Percentiles rank a stretch among this genome's conserved stretches.
phyloP scores from a whole-genome alignment of 2,329 filamentous ascomycete species.

The Blastomyces emzantsi region DNA sequence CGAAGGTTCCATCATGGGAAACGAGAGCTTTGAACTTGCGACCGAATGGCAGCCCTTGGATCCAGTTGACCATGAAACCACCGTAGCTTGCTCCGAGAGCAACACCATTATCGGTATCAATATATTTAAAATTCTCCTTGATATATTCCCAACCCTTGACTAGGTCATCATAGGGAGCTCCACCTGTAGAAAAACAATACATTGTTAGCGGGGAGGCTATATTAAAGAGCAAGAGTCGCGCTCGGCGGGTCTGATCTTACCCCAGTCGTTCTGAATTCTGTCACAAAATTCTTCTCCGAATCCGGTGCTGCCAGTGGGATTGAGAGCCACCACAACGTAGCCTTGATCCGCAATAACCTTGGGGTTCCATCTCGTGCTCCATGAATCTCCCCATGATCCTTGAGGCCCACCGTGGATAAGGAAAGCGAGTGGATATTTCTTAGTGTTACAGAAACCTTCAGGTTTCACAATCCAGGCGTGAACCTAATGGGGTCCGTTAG shows the following conservation, averaged over 20 bases:
- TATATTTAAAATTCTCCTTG: constrained; percentile 28
- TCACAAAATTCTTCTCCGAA: constrained; percentile 72
- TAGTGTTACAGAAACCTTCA: constrained; percentile 53
- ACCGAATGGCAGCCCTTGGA: constrained; percentile 75
- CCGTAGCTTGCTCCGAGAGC: constrained; percentile 36
- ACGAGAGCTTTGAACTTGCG: constrained; percentile 81
- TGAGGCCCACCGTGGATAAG: constrained; percentile 79
- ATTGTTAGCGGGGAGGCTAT: neutral
- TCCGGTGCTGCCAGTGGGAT: constrained; percentile 73
- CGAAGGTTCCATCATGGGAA: constrained; percentile 80
- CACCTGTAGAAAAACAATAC: constrained; percentile 25
- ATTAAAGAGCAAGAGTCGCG: no score
- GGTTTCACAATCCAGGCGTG: constrained; percentile 37
- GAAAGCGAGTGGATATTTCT: constrained; percentile 71
- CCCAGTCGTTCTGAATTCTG: constrained; percentile 73
- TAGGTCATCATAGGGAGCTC: constrained; percentile 72
- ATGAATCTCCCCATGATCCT: constrained; percentile 63
- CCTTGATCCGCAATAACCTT: constrained; percentile 81
- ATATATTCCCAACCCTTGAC: constrained; percentile 70
- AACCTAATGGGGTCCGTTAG: constrained; percentile 22
- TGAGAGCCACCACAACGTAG: constrained; percentile 72
- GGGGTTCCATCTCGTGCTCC: constrained; percentile 79
- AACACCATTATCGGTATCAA: constrained; percentile 33
- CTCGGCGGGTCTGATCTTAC: constrained; percentile 26
- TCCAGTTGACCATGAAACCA: constrained; percentile 59